These are phyloP conservation scores for Macrophomina phaseolina DNA, from an alignment of 2,329 filamentous ascomycete genomes.

Conservation along the genomic window DNA sequence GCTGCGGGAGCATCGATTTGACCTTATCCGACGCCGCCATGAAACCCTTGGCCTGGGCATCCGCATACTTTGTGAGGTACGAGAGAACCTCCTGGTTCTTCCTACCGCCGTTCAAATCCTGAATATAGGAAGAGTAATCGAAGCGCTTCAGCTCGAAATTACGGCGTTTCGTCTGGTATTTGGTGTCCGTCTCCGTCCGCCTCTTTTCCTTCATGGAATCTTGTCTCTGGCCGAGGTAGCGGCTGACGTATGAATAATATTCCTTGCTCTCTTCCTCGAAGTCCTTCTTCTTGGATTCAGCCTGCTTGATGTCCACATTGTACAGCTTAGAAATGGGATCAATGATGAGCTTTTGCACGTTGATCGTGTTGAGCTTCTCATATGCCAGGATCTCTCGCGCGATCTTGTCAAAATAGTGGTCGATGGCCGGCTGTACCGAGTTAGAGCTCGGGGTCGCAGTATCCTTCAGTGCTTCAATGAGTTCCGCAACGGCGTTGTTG, in stretches of 20 bases:
- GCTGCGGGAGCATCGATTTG: slow-evolving; percentile 82
- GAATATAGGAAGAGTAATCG: slow-evolving; percentile 99
- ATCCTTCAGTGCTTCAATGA: slow-evolving; percentile 86
- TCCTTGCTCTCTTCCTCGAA: slow-evolving; percentile 99
- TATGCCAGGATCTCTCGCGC: slow-evolving; percentile 87
- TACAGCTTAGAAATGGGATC: slow-evolving; percentile 93
- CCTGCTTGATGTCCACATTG: slow-evolving; percentile 95
- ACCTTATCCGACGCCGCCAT: slow-evolving; percentile 84
- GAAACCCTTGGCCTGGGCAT: slow-evolving; percentile 84
- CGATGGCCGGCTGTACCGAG: slow-evolving; percentile 93
- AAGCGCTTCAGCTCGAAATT: slow-evolving; percentile 98
- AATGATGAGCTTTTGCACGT: slow-evolving; percentile 91
- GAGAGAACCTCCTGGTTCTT: slow-evolving; percentile 98
- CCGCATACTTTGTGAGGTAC: slow-evolving; percentile 91
- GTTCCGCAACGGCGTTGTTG: slow-evolving; percentile 82
- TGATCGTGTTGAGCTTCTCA: slow-evolving; percentile 80
- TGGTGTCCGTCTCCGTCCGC: slow-evolving; percentile 89
- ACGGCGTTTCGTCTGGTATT: slow-evolving; percentile 90
- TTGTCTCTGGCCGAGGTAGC: slow-evolving; percentile 94
- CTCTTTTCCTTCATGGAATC: slow-evolving; percentile 98
- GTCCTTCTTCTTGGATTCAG: slow-evolving; percentile 93
- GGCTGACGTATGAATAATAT: slow-evolving; percentile 93
- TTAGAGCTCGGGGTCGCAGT: slow-evolving; percentile 91
- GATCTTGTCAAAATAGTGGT: slow-evolving; percentile 98
- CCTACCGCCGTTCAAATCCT: slow-evolving; percentile 96